Evolutionary conservation across 805 yeast species (phyloP), one percentile per base, ranked within the genome.

Genomic region (Metschnikowia proteae): DNA sequence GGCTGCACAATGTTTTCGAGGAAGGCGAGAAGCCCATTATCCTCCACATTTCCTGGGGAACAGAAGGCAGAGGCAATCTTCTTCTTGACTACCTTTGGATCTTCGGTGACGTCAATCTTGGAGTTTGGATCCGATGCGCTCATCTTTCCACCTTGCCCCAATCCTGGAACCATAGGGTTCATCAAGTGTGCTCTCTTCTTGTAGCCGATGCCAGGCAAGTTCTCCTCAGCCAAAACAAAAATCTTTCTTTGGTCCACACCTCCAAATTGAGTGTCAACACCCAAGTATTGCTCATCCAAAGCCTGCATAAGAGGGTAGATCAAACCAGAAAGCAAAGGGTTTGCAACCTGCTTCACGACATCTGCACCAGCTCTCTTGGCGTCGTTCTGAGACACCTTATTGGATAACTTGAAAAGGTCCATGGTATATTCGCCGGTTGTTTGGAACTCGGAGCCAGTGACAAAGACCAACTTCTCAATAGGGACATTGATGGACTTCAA

Each of bases 361-460:
- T 94, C 99, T 8, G 99, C 98, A 67, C 99, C 99, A 1, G 99
- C 99, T 68, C 99, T 83, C 74, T 88, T 88, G 51, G 98, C 97
- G 65, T 91, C 98, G 65, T 92, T 91, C 71, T 88, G 97, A 25
- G 96, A 83, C 28, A 89, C 96, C 40, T 74, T 66, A 67, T 92
- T 94, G 41, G 95, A 79, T 63, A 94, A 68, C 67, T 82, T 83
- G 81, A 91, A 94, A 37, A 94, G 70, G 63, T 94, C 99, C 83
- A 94, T 65, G 6, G 96, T 86, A 73, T 88, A 94, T 33, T 86
- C 82, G 6, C 83, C 76, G 25, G 78, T 68, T 48, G 84, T 73
- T 72, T 94, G 98, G 75, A 90, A 94, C n/a, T 88, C 81, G 5
- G 96, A 86, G 36, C 99, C 99, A 31, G 81, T 76, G 31, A 85